phyloP scores from a whole-genome alignment of 352 stramenopile species.

The Phytophthora tubulina region DNA sequence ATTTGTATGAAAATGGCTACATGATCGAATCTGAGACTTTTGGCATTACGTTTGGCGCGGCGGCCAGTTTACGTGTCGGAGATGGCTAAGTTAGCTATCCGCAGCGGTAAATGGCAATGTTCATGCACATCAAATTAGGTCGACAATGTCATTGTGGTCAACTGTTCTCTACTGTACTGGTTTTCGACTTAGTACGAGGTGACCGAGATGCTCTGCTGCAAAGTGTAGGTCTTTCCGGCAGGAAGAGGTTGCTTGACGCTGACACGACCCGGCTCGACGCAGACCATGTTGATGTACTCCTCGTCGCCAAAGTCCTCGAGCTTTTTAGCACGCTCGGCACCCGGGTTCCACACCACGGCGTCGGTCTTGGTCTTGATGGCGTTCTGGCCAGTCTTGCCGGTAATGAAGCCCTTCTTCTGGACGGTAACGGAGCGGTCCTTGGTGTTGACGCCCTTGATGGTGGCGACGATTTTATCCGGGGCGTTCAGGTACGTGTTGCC shows the following conservation, averaged over 20 bases:
- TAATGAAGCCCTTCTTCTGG: conserved; percentile 65
- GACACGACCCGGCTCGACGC: conserved; percentile 92
- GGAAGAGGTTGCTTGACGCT: conserved; percentile 58
- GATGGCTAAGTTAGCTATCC: too few species aligned
- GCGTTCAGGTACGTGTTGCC: conserved; percentile 89
- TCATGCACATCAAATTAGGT: too few species aligned
- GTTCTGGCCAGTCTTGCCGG: conserved; percentile 32
- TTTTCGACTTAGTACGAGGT: conserved; percentile 25
- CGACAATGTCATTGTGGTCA: too few species aligned
- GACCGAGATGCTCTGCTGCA: conserved; percentile 35
- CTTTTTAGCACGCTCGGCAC: conserved; percentile 89
- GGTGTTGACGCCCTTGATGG: conserved; percentile 56
- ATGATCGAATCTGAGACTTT: not conserved
- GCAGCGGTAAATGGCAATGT: too few species aligned
- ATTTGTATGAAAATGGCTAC: conserved; percentile 31
- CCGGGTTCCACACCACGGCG: conserved; percentile 94
- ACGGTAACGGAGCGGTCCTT: conserved; percentile 67
- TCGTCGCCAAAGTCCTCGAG: conserved; percentile 96
- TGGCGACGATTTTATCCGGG: conserved; percentile 62
- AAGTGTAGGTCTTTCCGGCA: conserved; percentile 58
- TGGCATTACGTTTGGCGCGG: too few species aligned
- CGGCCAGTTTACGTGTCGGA: too few species aligned
- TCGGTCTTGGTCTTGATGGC: conserved; percentile 57
- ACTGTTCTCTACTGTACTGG: not conserved
- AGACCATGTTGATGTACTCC: conserved; percentile 96